Evolutionary conservation across 164 flowering plant genomes (phyloP), one percentile per base, ranked within the genome.

Genomic region (Akebia trifoliata): DNA sequence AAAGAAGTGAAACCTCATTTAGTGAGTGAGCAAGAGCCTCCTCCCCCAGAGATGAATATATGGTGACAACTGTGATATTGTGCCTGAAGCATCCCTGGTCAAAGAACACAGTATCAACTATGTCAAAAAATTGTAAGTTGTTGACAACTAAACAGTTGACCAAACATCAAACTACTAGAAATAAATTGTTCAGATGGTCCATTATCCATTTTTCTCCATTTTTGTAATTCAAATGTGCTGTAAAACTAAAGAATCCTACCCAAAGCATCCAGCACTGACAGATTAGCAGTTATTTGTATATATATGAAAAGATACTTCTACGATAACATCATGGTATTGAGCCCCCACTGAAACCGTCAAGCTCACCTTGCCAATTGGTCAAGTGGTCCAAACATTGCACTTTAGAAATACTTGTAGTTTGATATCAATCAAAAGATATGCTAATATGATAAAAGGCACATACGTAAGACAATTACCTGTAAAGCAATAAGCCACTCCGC

Each of bases 31-130:
- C 78, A 9, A 93, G 72, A 63, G 99, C 99, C 66, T 87, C 95
- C 75, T 90, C 99, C 28, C 99, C 97, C 34, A 93, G 60, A 58
- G 99, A 93, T 50, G 99, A 78, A 66, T 93, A 93, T 18, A 93
- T 93, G 37, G 97, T 93, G 60, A 93, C 97, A 54, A 90, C 92
- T 12, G 95, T 83, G 25, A 86, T 68, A 72, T 90, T 87, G 57
- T 82, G 84, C 77, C 99, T 81, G 77, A 93, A 93, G 71, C 97
- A 93, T 54, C 76, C 94, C 57, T 59, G 46, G 24, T 54, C 6
- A 42, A 63, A 59, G 46, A 62, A 61, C 50, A 57, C 3, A 54
- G 50, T 49, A 48, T 17, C 26, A 3, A 20, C 39, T 20, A 20
- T 10, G 36, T 20, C 11, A 51, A 34, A 51, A 3, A 32, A 18